Conservation (phyloP, 495 filamentous ascomycete species). For the Lophium mytilinum region DNA sequence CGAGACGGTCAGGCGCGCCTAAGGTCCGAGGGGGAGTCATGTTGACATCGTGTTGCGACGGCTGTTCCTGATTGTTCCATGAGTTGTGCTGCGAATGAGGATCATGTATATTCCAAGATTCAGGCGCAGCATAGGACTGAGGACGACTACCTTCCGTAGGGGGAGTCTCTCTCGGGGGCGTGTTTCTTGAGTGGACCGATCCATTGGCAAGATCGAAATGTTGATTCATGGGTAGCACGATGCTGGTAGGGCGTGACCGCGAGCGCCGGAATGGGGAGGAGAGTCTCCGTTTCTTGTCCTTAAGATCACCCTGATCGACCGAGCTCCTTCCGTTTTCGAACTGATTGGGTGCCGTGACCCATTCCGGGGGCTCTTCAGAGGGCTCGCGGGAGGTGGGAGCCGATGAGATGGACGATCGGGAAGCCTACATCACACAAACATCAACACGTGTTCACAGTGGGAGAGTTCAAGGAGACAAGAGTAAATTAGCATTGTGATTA, state of each 20-base stretch:
- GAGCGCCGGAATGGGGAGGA: constrained; percentile 23
- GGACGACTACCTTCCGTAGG: constrained; percentile 12
- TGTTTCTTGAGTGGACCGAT: constrained; percentile 6
- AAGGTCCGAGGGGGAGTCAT: constrained; percentile 19
- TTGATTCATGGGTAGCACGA: constrained; percentile 16
- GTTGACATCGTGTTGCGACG: not conserved
- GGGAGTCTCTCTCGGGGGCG: constrained; percentile 17
- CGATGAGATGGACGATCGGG: constrained; percentile 4
- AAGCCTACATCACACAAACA: constrained; percentile 21
- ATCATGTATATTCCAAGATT: constrained; percentile 17
- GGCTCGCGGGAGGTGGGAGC: constrained; percentile 8
- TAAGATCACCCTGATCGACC: constrained; percentile 4
- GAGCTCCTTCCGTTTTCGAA: not conserved
- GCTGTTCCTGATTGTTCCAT: constrained; percentile 11
- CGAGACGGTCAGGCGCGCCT: constrained; percentile 19
- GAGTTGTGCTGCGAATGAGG: not conserved
- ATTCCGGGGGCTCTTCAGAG: constrained; percentile 17
- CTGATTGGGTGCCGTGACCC: constrained; percentile 8
- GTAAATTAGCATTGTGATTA: constrained; percentile 17
- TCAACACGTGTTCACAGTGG: constrained; percentile 18
- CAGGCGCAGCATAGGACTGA: constrained; percentile 20
- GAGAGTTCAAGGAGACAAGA: constrained; percentile 1
- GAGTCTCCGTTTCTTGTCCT: constrained; percentile 20
- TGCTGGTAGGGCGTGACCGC: constrained; percentile 17
- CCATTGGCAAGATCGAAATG: constrained; percentile 8